phyloP scores from a whole-genome alignment of 345 rosid species.

The Aethionema arabicum region DNA sequence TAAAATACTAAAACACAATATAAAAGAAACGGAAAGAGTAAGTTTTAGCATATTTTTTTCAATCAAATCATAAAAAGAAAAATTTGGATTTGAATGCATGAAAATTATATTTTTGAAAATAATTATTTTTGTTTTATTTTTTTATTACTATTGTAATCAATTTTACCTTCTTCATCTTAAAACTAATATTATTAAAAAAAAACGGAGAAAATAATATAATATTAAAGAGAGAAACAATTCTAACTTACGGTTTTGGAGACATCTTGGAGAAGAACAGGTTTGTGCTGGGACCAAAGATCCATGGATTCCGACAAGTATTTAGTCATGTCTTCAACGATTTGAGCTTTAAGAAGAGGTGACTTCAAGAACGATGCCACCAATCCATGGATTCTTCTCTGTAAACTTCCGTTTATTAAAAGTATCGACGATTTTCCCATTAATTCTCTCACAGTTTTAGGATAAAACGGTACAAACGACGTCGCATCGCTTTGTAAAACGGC shows the following conservation, averaged over 20 bases:
- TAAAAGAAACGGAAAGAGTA: no score
- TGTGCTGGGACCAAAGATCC: slow-evolving; percentile 67
- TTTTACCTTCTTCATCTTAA: no score
- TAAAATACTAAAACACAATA: no score
- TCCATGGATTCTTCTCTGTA: slow-evolving; percentile 92
- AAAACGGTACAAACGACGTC: slow-evolving; percentile 76
- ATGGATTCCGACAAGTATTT: slow-evolving; percentile 62
- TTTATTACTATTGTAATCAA: no score
- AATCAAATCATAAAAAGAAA: no score
- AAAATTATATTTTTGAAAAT: no score
- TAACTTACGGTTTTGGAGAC: slow-evolving; percentile 73
- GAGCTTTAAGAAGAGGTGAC: slow-evolving; percentile 80
- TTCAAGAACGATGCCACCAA: slow-evolving; percentile 83
- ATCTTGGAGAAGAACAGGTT: slow-evolving; percentile 72
- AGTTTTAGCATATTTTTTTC: no score
- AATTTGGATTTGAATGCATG: no score
- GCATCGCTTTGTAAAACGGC: slow-evolving; percentile 84
- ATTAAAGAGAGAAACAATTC: not conserved
- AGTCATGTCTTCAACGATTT: slow-evolving; percentile 79
- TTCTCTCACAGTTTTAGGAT: slow-evolving; percentile 90
- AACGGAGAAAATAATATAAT: slow-evolving; percentile 13
- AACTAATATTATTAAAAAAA: no score
- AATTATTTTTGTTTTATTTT: no score
- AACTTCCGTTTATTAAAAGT: slow-evolving; percentile 75
- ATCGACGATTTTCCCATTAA: slow-evolving; percentile 96